A percentile compares a stretch with the other conserved stretches of the same genome.
Conservation (phyloP, 805 yeast genomes). For the Cyberlindnera saturnus region DNA sequence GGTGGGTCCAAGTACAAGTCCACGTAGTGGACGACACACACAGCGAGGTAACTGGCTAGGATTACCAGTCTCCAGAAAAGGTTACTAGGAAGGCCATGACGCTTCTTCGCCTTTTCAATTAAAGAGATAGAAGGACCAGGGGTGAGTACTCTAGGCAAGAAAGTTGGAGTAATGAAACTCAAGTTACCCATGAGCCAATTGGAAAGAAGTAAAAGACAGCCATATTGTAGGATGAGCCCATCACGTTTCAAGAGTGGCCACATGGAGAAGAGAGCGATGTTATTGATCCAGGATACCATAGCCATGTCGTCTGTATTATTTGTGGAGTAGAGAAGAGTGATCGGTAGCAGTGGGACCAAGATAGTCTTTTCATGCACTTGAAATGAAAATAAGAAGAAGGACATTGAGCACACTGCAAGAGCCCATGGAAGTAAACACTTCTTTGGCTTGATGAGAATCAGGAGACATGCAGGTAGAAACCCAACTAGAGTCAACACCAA, state of each 20-base stretch:
- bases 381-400: constrained; percentile 84
- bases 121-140: constrained; percentile 39
- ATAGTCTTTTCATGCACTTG: constrained; percentile 96
- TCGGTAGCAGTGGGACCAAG: constrained; percentile 80
- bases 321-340: constrained; percentile 53
- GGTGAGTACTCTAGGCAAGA: constrained; percentile 33
- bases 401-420: constrained; percentile 75
- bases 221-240: constrained; percentile 65
- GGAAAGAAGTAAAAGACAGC: constrained; percentile 51
- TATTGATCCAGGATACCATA: constrained; percentile 81
- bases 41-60: constrained; percentile 44
- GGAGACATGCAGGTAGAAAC: constrained; percentile 50
- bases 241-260: constrained; percentile 84
- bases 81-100: constrained; percentile 42
- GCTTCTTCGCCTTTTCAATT: constrained; percentile 27
- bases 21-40: constrained; percentile 43
- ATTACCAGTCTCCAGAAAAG: constrained; percentile 47
- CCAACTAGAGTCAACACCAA: constrained; percentile 45
- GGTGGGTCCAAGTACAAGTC: constrained; percentile 54
- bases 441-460: constrained; percentile 45
- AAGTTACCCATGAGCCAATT: constrained; percentile 77
- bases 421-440: constrained; percentile 60
- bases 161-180: constrained; percentile 43
- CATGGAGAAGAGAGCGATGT: constrained; percentile 76
- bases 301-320: constrained; percentile 58